Evolutionary conservation across 176 grass and related monocot genomes (phyloP).

Genomic region (Leersia perrieri): DNA sequence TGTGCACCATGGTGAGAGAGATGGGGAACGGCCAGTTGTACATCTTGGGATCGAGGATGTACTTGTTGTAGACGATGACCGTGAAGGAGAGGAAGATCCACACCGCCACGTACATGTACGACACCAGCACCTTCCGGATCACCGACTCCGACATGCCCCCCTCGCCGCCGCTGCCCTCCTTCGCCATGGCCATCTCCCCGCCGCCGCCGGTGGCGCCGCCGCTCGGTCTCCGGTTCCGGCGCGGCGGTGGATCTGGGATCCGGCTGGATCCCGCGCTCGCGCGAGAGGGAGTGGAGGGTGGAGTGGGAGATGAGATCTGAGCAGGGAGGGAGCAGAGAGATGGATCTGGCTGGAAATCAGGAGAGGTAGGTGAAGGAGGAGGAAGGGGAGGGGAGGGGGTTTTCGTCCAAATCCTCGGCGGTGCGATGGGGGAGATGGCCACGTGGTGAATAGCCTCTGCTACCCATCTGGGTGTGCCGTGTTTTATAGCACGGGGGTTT

Average conservation of each 20-base stretch:
- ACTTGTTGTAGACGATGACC: slow-evolving; percentile 99
- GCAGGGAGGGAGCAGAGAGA: background rate
- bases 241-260: slow-evolving; percentile 8
- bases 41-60: slow-evolving; percentile 98
- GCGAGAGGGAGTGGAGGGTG: background rate
- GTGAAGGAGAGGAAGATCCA: slow-evolving; percentile 96
- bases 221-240: background rate
- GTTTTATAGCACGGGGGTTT: slow-evolving; percentile 8
- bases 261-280: background rate
- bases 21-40: slow-evolving; percentile 98
- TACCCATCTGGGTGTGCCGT: background rate
- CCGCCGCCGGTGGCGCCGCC: background rate
- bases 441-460: slow-evolving; percentile 17
- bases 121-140: slow-evolving; percentile 78
- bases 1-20: slow-evolving; percentile 96
- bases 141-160: slow-evolving; percentile 63
- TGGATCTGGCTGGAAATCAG: slow-evolving; percentile 29
- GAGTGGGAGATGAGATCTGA: slow-evolving; percentile 34
- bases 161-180: slow-evolving; percentile 41
- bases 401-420: background rate
- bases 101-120: slow-evolving; percentile 89
- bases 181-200: slow-evolving; percentile 42
- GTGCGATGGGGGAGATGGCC: slow-evolving; percentile 7
- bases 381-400: background rate
- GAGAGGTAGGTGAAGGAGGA: slow-evolving; percentile 8